Evolutionary conservation across 2,329 filamentous ascomycete species (phyloP), one percentile per base, ranked within the genome.

Genomic region (Seiridium cupressi): DNA sequence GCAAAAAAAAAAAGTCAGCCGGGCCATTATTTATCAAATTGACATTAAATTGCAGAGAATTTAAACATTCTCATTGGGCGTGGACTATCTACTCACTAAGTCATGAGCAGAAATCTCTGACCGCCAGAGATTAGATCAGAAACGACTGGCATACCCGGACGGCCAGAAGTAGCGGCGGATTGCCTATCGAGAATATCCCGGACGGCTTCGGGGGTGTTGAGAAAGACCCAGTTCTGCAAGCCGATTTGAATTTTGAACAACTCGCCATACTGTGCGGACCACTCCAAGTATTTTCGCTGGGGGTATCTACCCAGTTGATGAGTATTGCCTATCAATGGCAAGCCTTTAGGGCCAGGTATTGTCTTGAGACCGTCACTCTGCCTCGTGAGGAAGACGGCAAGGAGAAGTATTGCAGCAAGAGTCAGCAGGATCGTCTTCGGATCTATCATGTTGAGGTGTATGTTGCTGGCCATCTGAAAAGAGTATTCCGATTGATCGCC

Each of bases 291-390:
- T 13, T 53, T 35, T 9, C 49, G 49, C 31, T 53, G 49, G 7
- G 49, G 49, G n/a, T 35, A n/a, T 38, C 34, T 35, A 11, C 18
- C 34, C 31, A 53, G 34, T 36, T 53, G 49, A 32, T 53, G 49
- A 13, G 32, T n/a, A 38, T 53, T 53, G 49, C 49, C 49, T 53
- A 53, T 53, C 9, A 53, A 36, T 18, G 49, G 49, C 49, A 53
- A 5, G 11, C 49, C 49, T 53, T 53, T 53, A 5, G 49, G 49
- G 36, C 49, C 49, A 13, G 49, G 49, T 6, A 48, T 48, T 5
- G 46, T 48, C 7, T 48, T 31, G 32, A 48, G 46, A 31, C 13
- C 11, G 5, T 5, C 8, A 31, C 46, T 18, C 11, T 9, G 46
- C 46, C 46, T 48, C 2, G 46, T n/a, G 18, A 48, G n/a, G 3